These are phyloP conservation scores for Quercus mongolica DNA, from an alignment of 306 rosid species.

Conservation along the genomic window DNA sequence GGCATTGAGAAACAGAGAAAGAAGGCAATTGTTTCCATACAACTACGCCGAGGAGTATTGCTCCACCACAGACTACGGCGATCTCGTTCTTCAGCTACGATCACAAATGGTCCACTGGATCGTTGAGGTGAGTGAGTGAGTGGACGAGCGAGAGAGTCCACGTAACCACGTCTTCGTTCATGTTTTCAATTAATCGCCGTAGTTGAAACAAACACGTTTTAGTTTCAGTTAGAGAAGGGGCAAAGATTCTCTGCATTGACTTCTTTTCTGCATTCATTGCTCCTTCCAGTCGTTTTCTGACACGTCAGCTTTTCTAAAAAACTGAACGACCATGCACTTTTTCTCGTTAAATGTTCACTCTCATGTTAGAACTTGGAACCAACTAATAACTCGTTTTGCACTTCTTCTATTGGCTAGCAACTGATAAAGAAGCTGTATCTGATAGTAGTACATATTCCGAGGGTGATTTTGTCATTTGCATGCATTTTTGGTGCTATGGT, in stretches of 20 bases:
- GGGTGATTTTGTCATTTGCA: background rate
- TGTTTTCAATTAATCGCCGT: background rate
- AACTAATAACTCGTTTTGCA: background rate
- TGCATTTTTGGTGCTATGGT: no score
- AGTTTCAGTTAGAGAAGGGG: slow-evolving; percentile 21
- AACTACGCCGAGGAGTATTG: slow-evolving; percentile 52
- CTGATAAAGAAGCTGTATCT: background rate
- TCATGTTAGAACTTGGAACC: background rate
- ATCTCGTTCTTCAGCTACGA: slow-evolving; percentile 64
- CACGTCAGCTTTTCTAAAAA: slow-evolving; percentile 19
- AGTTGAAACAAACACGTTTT: slow-evolving; percentile 3
- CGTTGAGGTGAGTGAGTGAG: slow-evolving; percentile 45
- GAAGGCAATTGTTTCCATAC: slow-evolving; percentile 36
- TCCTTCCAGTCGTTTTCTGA: slow-evolving; percentile 15
- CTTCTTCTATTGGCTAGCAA: slow-evolving; percentile 13
- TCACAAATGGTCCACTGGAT: slow-evolving; percentile 76
- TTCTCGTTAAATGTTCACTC: slow-evolving; percentile 1
- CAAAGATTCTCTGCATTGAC: background rate
- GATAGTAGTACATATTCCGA: background rate
- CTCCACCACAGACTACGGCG: slow-evolving; percentile 47
- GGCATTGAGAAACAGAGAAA: slow-evolving; percentile 65
- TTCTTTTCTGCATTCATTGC: background rate
- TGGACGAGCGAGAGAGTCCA: no score
- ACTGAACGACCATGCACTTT: background rate
- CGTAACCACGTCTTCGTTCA: background rate